Evolutionary conservation across 1,284 basidiomycete species (phyloP), one percentile per base, ranked within the genome.

Genomic region (Xerocomus amazonicus): DNA sequence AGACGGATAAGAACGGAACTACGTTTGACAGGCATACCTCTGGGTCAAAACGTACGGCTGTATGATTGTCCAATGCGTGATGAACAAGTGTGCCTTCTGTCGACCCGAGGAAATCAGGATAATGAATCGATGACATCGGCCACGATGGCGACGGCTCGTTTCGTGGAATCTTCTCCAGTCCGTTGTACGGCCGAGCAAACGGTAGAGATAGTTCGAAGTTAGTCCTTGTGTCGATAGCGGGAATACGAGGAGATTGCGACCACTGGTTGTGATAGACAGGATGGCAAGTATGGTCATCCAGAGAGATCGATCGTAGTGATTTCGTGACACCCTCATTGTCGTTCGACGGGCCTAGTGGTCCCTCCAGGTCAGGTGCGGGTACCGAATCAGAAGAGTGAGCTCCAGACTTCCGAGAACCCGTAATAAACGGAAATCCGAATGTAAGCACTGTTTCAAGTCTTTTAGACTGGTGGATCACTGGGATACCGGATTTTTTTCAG

Each of bases 211-310:
- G 19, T 23, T 23, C 4, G 19, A 4, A 23, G 19, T 23, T 23
- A 2, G 19, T 23, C 19, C 4, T 23, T 23, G 19, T 23, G 19
- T 23, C 19, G 19, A 23, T 23, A 23, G 19, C 19, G 2, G 19
- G 3, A 23, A 4, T 23, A 23, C 40, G 17, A 63, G 10, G 23
- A 60, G 61, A 16, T 60, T 64, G 16, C 61, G 47, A n/a, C n/a
- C n/a, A 14, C 62, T 44, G 28, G 57, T 62, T 16, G 55, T 51
- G 23, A 63, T 37, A 36, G 59, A 63, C 31, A 64, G 44, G 28
- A 23, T n/a, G 14, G 54, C 51, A 16, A 60, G 17, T n/a, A 37
- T 28, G 9, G 59, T 60, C 19, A 64, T 9, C 59, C 59, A 60
- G 40, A 62, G 48, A 2, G 55, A 58, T 9, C 38, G 26, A 9